These are phyloP conservation scores for Kregervanrija delftensis DNA, from an alignment of 805 yeast genomes.

Conservation along the genomic window DNA sequence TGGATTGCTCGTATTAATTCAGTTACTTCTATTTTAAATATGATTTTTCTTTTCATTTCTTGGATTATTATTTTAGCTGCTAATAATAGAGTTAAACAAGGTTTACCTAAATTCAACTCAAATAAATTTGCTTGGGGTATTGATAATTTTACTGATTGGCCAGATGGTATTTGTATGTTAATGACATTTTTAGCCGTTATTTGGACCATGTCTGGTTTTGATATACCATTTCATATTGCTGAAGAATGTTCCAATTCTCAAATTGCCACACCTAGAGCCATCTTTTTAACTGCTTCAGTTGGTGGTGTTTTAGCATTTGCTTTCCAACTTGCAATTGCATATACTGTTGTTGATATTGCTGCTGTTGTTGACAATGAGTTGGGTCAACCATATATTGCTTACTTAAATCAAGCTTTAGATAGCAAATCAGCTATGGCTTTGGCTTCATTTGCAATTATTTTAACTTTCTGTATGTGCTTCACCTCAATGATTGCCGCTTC, in stretches of 20 bases:
- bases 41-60: constrained; percentile 42
- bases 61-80: constrained; percentile 47
- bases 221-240: constrained; percentile 63
- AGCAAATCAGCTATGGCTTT: constrained; percentile 35
- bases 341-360: constrained; percentile 45
- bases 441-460: constrained; percentile 35
- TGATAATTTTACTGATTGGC: constrained; percentile 51
- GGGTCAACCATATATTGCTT: constrained; percentile 56
- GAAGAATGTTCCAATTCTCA: constrained; percentile 63
- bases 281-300: constrained; percentile 45
- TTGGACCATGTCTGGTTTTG: constrained; percentile 70
- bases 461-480: constrained; percentile 42
- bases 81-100: constrained; percentile 31
- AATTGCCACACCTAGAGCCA: constrained; percentile 59
- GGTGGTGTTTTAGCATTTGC: constrained; percentile 53
- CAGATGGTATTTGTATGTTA: constrained; percentile 49
- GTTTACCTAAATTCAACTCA: constrained; percentile 40
- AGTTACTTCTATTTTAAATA: constrained; percentile 41
- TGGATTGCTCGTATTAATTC: constrained; percentile 47
- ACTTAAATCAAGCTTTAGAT: constrained; percentile 41
- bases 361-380: constrained; percentile 40
- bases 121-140: constrained; percentile 46
- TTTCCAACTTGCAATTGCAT: constrained; percentile 53
- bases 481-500: constrained; percentile 58
- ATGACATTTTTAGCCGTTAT: constrained; percentile 51